Conservation (phyloP, 2,329 filamentous ascomycete species). For the Acrodontium crateriforme region DNA sequence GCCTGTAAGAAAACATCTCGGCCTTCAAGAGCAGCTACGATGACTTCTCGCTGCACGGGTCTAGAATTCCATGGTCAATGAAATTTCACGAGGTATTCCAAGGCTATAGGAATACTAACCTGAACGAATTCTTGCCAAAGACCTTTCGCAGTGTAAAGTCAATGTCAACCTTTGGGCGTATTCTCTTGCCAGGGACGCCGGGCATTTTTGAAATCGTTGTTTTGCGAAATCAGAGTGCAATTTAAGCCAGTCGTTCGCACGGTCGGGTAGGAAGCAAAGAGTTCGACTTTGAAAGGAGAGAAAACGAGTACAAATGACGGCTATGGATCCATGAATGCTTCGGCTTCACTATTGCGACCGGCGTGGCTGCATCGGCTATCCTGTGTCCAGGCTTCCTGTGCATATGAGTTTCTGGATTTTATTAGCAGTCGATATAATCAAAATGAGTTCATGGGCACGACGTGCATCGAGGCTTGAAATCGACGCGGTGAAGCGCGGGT, state of each 20-base stretch:
- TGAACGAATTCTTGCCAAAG: conserved; percentile 21
- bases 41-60: conserved; percentile 76
- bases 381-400: too few species aligned
- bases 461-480: too few species aligned
- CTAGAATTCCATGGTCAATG: conserved; percentile 28
- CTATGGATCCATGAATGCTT: too few species aligned
- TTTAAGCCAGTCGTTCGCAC: conserved; percentile 10
- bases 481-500: too few species aligned
- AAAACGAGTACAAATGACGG: too few species aligned
- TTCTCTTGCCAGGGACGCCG: conserved; percentile 8
- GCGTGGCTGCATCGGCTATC: too few species aligned
- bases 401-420: too few species aligned
- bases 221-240: conserved; percentile 8
- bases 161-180: conserved; percentile 20
- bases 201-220: conserved; percentile 20
- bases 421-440: too few species aligned
- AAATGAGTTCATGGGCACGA: too few species aligned
- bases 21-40: conserved; percentile 63
- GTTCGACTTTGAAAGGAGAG: too few species aligned
- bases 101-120: conserved; percentile 9
- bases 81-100: conserved; percentile 1
- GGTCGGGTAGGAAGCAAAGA: too few species aligned
- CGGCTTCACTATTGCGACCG: too few species aligned
- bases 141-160: conserved; percentile 25
- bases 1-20: conserved; percentile 91